These are phyloP conservation scores for Cladosporium colombiae DNA, from an alignment of 2,329 filamentous ascomycete genomes.

Conservation along the genomic window DNA sequence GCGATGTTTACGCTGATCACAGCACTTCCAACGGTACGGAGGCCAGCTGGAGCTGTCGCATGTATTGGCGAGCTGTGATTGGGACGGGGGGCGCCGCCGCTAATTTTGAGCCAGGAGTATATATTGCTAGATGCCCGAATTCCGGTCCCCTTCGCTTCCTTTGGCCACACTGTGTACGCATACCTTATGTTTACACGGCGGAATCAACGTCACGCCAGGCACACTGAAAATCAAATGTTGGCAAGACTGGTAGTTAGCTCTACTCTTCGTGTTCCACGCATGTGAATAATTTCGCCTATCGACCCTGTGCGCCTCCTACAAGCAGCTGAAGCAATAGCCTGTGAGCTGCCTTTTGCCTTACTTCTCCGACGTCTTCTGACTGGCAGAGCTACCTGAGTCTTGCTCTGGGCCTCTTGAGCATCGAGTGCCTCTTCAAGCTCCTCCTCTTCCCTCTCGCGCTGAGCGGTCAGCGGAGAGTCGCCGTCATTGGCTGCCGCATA, in stretches of 20 bases:
- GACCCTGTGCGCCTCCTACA: too few relatives aligned
- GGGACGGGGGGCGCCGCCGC: not conserved
- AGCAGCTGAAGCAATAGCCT: not conserved
- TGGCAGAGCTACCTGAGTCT: not conserved
- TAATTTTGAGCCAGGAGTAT: not conserved
- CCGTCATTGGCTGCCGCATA: not conserved
- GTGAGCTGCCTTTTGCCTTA: not conserved
- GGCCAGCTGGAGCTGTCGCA: slow-evolving; percentile 18
- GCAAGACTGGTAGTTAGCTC: not conserved
- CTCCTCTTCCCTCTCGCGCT: not conserved
- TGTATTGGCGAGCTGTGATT: not conserved
- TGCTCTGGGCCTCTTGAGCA: not conserved
- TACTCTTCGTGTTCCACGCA: not conserved
- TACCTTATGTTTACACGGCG: not conserved
- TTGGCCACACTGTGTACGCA: not conserved
- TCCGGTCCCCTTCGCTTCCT: not conserved
- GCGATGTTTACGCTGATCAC: slow-evolving; percentile 13
- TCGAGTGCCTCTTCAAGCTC: not conserved
- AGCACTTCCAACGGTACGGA: not conserved
- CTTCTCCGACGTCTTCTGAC: not conserved
- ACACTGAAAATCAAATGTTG: not conserved
- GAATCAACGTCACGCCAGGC: not conserved
- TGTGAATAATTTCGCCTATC: not conserved
- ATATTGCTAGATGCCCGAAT: not conserved
- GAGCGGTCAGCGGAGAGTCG: not conserved